phyloP scores from a whole-genome alignment of 331 rosid genomes.

The Spiraea crenata region DNA sequence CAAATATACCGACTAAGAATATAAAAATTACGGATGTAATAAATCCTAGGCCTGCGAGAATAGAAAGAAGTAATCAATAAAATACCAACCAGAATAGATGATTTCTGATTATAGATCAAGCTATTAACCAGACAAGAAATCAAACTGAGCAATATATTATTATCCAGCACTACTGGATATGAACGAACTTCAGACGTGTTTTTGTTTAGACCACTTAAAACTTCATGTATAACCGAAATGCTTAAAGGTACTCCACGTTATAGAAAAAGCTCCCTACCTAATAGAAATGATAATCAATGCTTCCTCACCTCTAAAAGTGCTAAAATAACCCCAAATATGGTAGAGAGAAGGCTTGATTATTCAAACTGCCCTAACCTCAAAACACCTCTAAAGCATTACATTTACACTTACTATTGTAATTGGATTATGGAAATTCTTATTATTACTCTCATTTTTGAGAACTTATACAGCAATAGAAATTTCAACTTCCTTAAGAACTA shows the following conservation, averaged over 20 bases:
- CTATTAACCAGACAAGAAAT: background rate
- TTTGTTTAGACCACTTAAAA: background rate
- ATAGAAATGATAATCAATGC: background rate
- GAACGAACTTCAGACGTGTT: background rate
- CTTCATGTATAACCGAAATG: background rate
- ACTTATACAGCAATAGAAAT: background rate
- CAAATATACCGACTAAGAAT: slow-evolving; percentile 44
- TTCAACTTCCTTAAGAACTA: background rate
- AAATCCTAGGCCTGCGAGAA: slow-evolving; percentile 50
- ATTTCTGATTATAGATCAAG: slow-evolving; percentile 2
- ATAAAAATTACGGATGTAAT: slow-evolving; percentile 41
- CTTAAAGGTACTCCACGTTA: background rate
- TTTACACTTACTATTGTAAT: background rate
- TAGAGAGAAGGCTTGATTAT: background rate
- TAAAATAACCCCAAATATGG: background rate
- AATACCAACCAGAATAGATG: background rate
- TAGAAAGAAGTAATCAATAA: background rate
- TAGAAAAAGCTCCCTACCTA: background rate
- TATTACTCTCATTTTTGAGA: background rate
- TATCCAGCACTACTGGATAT: background rate
- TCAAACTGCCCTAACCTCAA: background rate
- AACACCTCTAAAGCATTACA: background rate
- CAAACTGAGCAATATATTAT: background rate
- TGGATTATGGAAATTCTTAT: background rate
- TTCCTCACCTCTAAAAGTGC: background rate